Evolutionary conservation across 1,284 basidiomycete species (phyloP), one percentile per base, ranked within the genome.

Genomic region (Rhodotorula sp.): DNA sequence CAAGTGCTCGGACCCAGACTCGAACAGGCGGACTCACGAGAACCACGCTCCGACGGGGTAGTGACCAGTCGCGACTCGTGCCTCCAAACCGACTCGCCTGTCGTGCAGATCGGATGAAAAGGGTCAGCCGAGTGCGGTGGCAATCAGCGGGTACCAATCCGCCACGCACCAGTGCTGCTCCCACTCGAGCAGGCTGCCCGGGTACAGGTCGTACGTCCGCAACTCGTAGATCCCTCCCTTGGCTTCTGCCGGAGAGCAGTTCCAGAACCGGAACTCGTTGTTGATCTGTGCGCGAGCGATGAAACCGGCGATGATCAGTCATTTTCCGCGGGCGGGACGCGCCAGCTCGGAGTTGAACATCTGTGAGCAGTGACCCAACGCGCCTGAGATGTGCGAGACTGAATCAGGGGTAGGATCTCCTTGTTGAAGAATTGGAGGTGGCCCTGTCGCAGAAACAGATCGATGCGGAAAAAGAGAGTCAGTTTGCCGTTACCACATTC

Each of bases 201-300:
- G 91, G 72, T 82, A 79, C 48, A 86, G 79, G 61, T 82, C 76
- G 82, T 97, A 97, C 57, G 86, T 88, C 75, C 94, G 85, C 78
- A 97, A 83, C 82, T 97, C 94, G 79, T 95, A 97, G 62, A 97
- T 84, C 12, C 94, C 94, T 24, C 94, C 93, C 29, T 87, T 84
- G 76, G 86, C 89, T 4, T 93, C 92, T 44, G 93, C 92, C 22
- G 90, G 86, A 5, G 92, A 92, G 3, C 93, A 91, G 30, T 65
- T 65, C 80, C 93, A 88, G 83, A 96, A 95, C 1, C 91, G 91
- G 81, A 97, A 97, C 80, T 97, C 95, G 79, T 93, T 91, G 75
- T 88, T 88, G 55, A 80, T 70, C 64, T 77, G 69, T 61, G 60
- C 3, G 33, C 2, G 12, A 4, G 15, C 15, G 24, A 26, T 15